Evolutionary conservation across 768 basidiomycete genomes (phyloP).

Genomic region (Imleria badia): DNA sequence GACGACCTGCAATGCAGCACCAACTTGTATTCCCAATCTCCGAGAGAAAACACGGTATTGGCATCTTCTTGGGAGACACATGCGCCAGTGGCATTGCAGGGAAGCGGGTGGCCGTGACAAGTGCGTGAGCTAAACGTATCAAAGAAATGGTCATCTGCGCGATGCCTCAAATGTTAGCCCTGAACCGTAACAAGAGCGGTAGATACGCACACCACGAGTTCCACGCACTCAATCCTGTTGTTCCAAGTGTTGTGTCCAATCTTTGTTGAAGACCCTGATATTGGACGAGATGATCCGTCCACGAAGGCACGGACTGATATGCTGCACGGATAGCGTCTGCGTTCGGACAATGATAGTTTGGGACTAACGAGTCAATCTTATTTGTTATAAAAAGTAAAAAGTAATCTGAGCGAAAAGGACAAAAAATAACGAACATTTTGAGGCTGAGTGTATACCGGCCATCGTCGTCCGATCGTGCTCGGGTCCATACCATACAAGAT

Average conservation of each 20-base stretch:
- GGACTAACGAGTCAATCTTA: conserved; percentile 49
- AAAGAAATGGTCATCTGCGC: conserved; percentile 44
- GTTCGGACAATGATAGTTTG: conserved; percentile 43
- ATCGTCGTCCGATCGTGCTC: conserved; percentile 27
- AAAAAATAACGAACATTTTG: conserved; percentile 32
- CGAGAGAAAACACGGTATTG: conserved; percentile 51
- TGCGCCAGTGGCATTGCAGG: conserved; percentile 41
- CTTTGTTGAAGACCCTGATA: conserved; percentile 38
- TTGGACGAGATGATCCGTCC: conserved; percentile 43
- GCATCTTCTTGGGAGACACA: conserved; percentile 48
- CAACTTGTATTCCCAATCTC: conserved; percentile 62
- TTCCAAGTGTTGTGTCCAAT: conserved; percentile 41
- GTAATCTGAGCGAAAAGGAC: background rate
- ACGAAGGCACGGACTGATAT: conserved; percentile 44
- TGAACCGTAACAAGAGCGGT: background rate
- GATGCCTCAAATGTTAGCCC: background rate
- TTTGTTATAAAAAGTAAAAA: background rate
- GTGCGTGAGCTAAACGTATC: conserved; percentile 51
- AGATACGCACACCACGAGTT: conserved; percentile 44
- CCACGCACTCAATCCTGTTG: conserved; percentile 41
- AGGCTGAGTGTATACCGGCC: conserved; percentile 44
- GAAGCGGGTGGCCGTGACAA: conserved; percentile 40
- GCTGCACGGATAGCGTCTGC: conserved; percentile 40
- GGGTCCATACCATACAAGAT: conserved; percentile 48
- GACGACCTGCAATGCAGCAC: background rate